These are phyloP conservation scores for Chrysanthemum seticuspe DNA, from an alignment of 129 eudicot genomes.

Conservation along the genomic window DNA sequence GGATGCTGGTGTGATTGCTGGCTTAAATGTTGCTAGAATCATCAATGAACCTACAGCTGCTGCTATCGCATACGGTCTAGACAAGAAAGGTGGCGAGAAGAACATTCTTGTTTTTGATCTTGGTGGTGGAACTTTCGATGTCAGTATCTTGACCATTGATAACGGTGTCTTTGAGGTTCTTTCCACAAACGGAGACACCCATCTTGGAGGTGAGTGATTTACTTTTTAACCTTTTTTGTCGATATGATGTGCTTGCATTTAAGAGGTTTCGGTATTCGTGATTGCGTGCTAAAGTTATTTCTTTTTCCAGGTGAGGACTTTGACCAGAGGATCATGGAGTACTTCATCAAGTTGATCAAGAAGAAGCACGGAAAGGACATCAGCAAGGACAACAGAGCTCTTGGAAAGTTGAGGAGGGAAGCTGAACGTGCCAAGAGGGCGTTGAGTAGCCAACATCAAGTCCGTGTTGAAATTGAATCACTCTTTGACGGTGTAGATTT, in stretches of 20 bases:
- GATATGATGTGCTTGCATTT: not conserved
- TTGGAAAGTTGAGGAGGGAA: conserved; percentile 72
- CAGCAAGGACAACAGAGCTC: conserved; percentile 87
- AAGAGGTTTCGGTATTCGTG: not conserved
- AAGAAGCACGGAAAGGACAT: conserved; percentile 83
- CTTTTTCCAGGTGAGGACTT: conserved; percentile 66
- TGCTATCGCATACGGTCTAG: conserved; percentile 64
- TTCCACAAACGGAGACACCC: conserved; percentile 68
- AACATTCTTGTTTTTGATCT: conserved; percentile 66
- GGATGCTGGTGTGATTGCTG: conserved; percentile 71
- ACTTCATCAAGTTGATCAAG: conserved; percentile 71
- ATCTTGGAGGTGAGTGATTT: conserved; percentile 55
- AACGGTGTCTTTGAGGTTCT: conserved; percentile 71
- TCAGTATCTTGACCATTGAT: conserved; percentile 65
- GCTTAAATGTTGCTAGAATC: conserved; percentile 64
- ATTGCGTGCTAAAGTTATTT: conserved; percentile 6
- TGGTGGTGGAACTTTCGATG: conserved; percentile 74
- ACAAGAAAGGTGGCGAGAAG: conserved; percentile 70
- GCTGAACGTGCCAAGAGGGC: conserved; percentile 77
- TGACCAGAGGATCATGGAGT: conserved; percentile 79
- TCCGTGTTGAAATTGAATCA: conserved; percentile 72
- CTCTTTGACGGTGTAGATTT: conserved; percentile 70
- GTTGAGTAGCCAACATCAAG: conserved; percentile 77
- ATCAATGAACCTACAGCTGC: conserved; percentile 74
- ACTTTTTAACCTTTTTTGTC: not conserved